A percentile compares a stretch with the other conserved stretches of the same genome.
Conservation (phyloP, 1,284 basidiomycete genomes). For the Ceratobasidium sp. region DNA sequence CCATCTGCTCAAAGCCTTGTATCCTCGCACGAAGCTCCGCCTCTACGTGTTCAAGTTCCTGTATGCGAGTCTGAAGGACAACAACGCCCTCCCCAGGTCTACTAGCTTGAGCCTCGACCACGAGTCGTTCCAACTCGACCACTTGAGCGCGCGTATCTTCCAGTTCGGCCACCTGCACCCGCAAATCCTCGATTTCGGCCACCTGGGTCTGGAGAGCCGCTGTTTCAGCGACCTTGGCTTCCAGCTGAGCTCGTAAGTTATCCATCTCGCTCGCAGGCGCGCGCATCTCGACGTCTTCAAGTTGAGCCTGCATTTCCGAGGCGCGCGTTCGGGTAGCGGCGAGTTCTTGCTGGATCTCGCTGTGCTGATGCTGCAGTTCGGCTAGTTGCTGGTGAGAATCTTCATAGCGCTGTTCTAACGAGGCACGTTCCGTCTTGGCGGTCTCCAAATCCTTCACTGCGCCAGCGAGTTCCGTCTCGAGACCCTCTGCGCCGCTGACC, state of each 20-base stretch:
- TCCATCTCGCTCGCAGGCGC: constrained; percentile 41
- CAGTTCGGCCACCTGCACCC: constrained; percentile 37
- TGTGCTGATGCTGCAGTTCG: constrained; percentile 5
- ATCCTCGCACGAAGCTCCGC: constrained; percentile 25
- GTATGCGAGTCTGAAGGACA: not conserved
- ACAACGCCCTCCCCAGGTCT: constrained; percentile 11
- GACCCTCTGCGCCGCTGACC: not conserved
- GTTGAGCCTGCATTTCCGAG: constrained; percentile 19
- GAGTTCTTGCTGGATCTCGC: constrained; percentile 18
- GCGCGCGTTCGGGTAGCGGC: not conserved
- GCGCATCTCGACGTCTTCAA: constrained; percentile 43
- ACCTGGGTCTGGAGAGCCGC: constrained; percentile 18
- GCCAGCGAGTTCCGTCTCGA: constrained; percentile 17
- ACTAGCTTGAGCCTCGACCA: constrained; percentile 29
- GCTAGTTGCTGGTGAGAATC: not conserved
- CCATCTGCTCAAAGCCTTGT: constrained; percentile 28
- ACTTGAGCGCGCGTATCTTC: constrained; percentile 42
- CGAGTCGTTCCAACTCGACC: constrained; percentile 35
- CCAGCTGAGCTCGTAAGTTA: constrained; percentile 17
- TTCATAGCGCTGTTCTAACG: constrained; percentile 14
- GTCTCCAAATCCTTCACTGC: constrained; percentile 20
- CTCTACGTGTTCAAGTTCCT: constrained; percentile 32
- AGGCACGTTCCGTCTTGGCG: not conserved
- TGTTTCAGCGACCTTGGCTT: constrained; percentile 18
- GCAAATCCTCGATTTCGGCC: constrained; percentile 36